Evolutionary conservation across 768 basidiomycete genomes (phyloP).

Genomic region (Leccinum rimulosum): DNA sequence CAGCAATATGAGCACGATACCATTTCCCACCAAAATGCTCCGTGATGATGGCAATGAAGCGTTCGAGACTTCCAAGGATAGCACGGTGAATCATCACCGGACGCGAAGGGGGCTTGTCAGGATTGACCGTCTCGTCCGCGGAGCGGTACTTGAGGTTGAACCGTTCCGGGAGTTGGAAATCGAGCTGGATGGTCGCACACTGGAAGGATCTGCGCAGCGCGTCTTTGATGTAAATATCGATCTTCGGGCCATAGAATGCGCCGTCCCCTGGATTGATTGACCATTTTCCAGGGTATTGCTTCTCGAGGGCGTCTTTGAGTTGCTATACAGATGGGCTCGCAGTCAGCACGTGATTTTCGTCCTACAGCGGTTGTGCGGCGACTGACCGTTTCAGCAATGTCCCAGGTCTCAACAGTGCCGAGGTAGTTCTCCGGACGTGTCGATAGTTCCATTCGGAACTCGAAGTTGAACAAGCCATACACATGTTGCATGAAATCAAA

Average conservation of each 20-base stretch:
- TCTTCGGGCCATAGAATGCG: conserved; percentile 99
- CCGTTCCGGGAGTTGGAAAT: conserved; percentile 96
- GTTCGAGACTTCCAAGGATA: conserved; percentile 88
- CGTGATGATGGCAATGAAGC: conserved; percentile 95
- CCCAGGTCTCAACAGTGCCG: conserved; percentile 87
- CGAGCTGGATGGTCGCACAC: conserved; percentile 97
- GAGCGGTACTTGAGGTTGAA: conserved; percentile 93
- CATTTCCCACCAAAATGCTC: conserved; percentile 99
- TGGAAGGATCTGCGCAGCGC: conserved; percentile 93
- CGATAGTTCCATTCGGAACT: conserved; percentile 90
- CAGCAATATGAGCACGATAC: conserved; percentile 40
- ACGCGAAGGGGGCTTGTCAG: conserved; percentile 55
- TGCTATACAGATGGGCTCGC: conserved; percentile 46
- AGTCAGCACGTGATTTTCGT: conserved; percentile 3
- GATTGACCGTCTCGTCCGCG: conserved; percentile 54
- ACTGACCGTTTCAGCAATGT: conserved; percentile 77
- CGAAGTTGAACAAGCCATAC: conserved; percentile 93
- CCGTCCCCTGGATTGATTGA: conserved; percentile 93
- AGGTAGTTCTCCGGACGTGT: conserved; percentile 95
- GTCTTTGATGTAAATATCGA: conserved; percentile 95
- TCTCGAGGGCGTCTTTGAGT: conserved; percentile 80
- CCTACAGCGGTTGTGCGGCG: neutral
- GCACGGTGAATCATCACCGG: conserved; percentile 99
- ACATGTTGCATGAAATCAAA: conserved; percentile 96
- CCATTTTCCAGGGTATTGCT: conserved; percentile 87